Base-by-base conservation (phyloP, 2,329 filamentous ascomycete genomes). In the Decorospora gaudefroyi region DNA sequence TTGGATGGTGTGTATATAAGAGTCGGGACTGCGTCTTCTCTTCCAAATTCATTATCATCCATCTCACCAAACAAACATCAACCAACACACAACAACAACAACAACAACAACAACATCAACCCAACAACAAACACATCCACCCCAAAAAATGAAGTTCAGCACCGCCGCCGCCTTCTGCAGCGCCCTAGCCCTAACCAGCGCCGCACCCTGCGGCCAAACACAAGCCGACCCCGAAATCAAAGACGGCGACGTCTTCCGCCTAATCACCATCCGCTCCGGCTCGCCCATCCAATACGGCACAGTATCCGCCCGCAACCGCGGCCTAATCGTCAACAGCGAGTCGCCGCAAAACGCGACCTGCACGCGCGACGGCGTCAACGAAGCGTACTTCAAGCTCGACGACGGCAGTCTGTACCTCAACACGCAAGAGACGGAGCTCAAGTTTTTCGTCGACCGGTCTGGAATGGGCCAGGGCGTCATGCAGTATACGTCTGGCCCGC, bases 391-490 rank as follows among this genome's bases (percentile, higher is more conserved):
- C 66, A 68, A 69, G 53, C 65, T 83, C 54, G 38, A 72, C 27
- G 68, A 78, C 32, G 48, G 44, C 48, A 70, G 70, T 30, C 72
- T 64, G 10, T 75, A 65, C 61, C 74, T 85, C 21, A 81, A 76
- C 66, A 73, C 72, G 22, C 52, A 59, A 17, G 67, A 68, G 15
- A 70, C 66, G 4, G 66, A 68, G 2, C 81, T 84, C 70, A 67
- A 76, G 55, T 46, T 79, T 36, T 83, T 60, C 51, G 76, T 76
- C 27, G 80, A 84, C 64, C 76, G 77, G 30, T 81, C 78, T 31
- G 80, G 79, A 58, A 82, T 82, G 79, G 80, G 78, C 76, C 75
- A 59, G 47, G 82, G 82, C 36, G 67, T 71, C 15, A 57, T 83
- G 28, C 74, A 75, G 28, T 84, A 81, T 70, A 74, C 74, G 22